These are phyloP conservation scores for Scenedesmus sp. DNA, from an alignment of 163 green algal genomes.

Conservation along the genomic window DNA sequence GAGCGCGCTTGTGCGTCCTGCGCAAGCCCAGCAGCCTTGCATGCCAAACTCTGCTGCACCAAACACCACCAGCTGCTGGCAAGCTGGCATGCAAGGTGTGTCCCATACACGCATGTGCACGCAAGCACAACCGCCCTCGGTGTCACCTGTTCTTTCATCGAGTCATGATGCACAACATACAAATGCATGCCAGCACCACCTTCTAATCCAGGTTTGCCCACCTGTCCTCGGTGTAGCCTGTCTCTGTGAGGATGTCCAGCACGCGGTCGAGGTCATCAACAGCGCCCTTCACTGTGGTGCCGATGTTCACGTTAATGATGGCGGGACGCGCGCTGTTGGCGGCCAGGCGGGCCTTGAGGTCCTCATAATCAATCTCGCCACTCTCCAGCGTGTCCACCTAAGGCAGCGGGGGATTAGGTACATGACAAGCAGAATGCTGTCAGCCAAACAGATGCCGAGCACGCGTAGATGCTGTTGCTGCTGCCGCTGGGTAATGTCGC, in stretches of 20 bases:
- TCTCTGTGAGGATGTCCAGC: slow-evolving; percentile 80
- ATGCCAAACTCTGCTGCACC: background rate
- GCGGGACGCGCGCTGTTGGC: slow-evolving; percentile 83
- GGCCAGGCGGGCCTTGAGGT: slow-evolving; percentile 75
- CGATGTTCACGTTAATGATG: slow-evolving; percentile 98
- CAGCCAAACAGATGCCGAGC: too few species aligned
- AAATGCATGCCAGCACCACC: background rate
- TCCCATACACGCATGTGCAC: too few species aligned
- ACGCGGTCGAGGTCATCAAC: slow-evolving; percentile 82
- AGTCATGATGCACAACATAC: too few species aligned
- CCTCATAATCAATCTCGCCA: slow-evolving; percentile 96
- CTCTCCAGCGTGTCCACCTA: slow-evolving; percentile 84
- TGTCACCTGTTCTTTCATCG: too few species aligned
- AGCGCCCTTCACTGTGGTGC: slow-evolving; percentile 95
- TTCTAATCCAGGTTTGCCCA: background rate
- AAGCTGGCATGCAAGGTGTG: background rate
- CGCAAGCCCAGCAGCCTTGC: background rate
- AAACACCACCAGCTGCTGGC: background rate
- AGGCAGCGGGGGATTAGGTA: background rate
- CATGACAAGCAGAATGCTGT: background rate
- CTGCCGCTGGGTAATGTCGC: too few species aligned
- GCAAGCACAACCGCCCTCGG: too few species aligned
- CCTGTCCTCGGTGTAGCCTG: slow-evolving; percentile 82
- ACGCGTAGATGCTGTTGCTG: background rate
- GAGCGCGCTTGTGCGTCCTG: too few species aligned